These are phyloP conservation scores for Trypanosoma grayi DNA, from an alignment of 208 protist species.

Conservation along the genomic window DNA sequence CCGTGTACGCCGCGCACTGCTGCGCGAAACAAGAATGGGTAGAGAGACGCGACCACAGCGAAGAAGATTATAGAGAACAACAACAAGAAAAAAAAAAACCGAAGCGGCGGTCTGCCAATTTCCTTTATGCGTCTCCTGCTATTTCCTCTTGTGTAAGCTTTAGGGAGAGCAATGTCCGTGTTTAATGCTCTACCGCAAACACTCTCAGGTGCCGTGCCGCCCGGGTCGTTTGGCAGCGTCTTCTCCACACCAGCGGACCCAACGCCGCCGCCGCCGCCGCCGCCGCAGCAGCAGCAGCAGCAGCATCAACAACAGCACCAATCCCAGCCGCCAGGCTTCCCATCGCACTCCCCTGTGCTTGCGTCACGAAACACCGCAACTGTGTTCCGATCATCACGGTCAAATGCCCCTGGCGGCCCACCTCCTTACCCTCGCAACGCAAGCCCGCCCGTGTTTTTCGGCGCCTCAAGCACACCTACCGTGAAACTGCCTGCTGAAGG, in stretches of 20 bases:
- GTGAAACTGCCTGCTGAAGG: neutral
- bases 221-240: neutral
- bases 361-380: neutral
- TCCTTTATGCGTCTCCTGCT: too few species aligned
- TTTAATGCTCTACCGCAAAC: conserved; percentile 5
- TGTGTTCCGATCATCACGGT: too few species aligned
- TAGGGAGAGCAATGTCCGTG: conserved; percentile 2
- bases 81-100: too few species aligned
- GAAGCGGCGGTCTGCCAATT: too few species aligned
- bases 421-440: neutral
- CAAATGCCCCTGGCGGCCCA: neutral
- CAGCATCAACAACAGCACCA: neutral
- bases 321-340: neutral
- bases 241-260: neutral
- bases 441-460: neutral
- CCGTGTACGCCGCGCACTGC: too few species aligned
- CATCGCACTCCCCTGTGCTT: neutral
- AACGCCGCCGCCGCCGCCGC: neutral
- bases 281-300: neutral
- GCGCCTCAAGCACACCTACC: neutral
- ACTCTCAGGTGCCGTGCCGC: neutral
- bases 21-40: too few species aligned
- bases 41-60: too few species aligned
- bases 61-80: too few species aligned
- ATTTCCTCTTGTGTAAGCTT: neutral